Percentiles rank a stretch among this genome's conserved stretches.
These are phyloP conservation scores for Dillenia turbinata DNA, from an alignment of 164 flowering plant species.

Conservation along the genomic window DNA sequence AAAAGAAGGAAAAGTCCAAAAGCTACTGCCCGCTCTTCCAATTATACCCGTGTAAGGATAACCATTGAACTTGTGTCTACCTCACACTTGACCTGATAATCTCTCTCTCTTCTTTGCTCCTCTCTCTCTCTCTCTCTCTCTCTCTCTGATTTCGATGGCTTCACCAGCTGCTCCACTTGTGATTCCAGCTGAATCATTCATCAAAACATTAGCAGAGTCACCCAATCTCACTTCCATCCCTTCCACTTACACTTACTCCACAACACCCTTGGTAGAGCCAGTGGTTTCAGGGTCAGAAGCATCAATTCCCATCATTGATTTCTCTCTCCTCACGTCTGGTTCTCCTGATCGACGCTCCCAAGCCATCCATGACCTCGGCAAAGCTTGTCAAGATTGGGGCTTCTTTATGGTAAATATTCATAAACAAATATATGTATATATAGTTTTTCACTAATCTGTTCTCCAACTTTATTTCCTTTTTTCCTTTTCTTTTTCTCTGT, in stretches of 20 bases:
- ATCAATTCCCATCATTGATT: slow-evolving; percentile 34
- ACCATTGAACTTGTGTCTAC: no score
- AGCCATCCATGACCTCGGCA: slow-evolving; percentile 35
- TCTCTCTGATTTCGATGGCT: no score
- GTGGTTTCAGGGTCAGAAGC: slow-evolving; percentile 5
- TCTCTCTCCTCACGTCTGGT: slow-evolving; percentile 32
- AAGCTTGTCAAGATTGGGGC: slow-evolving; percentile 78
- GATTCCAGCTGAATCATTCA: not conserved
- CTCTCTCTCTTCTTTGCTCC: no score
- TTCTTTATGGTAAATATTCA: slow-evolving; percentile 53
- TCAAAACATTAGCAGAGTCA: slow-evolving; percentile 29
- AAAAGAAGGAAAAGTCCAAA: no score
- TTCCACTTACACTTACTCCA: slow-evolving; percentile 17
- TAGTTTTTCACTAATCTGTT: not conserved
- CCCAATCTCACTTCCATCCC: slow-evolving; percentile 24
- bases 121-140: no score
- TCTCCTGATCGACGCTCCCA: slow-evolving; percentile 41
- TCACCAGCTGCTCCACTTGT: no score
- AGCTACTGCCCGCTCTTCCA: no score
- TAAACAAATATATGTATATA: not conserved
- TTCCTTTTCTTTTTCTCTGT: not conserved
- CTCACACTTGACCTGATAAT: no score
- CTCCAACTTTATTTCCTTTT: not conserved
- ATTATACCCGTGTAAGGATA: no score
- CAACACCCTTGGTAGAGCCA: not conserved